Conservation (phyloP, 106 monocot genomes). For the Phalaenopsis aphrodite region DNA sequence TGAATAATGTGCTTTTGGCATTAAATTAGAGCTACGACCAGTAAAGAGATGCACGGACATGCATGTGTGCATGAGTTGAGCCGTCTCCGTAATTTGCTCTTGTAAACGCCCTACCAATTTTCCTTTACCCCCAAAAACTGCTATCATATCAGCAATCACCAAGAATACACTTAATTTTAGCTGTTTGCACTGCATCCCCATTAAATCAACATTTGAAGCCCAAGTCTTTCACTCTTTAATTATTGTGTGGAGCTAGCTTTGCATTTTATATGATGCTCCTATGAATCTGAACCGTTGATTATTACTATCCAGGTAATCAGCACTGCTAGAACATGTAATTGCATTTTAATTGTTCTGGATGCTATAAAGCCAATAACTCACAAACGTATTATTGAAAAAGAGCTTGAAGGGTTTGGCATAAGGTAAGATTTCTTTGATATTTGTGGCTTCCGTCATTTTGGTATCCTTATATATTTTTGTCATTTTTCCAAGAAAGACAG, state of each 20-base stretch:
- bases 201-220: too few relatives aligned
- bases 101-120: neutral
- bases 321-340: slow-evolving; percentile 94
- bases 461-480: neutral
- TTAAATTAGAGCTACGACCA: neutral
- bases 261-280: neutral
- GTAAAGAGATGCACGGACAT: neutral
- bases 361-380: slow-evolving; percentile 99
- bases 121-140: neutral
- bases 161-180: neutral
- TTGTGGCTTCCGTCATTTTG: neutral
- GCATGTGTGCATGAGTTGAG: neutral
- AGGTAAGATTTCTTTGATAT: slow-evolving; percentile 40
- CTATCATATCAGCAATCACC: neutral
- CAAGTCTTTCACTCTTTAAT: neutral
- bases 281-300: neutral
- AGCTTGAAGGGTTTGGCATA: slow-evolving; percentile 97
- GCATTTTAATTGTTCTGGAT: slow-evolving; percentile 97
- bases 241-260: neutral
- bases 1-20: neutral
- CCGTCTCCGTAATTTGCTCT: neutral
- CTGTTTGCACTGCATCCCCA: too few relatives aligned
- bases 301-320: slow-evolving; percentile 75
- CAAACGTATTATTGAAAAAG: slow-evolving; percentile 97
- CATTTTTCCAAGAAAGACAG: neutral